These are phyloP conservation scores for Ettlia oleoabundans DNA, from an alignment of 139 green algal genomes.

Conservation along the genomic window DNA sequence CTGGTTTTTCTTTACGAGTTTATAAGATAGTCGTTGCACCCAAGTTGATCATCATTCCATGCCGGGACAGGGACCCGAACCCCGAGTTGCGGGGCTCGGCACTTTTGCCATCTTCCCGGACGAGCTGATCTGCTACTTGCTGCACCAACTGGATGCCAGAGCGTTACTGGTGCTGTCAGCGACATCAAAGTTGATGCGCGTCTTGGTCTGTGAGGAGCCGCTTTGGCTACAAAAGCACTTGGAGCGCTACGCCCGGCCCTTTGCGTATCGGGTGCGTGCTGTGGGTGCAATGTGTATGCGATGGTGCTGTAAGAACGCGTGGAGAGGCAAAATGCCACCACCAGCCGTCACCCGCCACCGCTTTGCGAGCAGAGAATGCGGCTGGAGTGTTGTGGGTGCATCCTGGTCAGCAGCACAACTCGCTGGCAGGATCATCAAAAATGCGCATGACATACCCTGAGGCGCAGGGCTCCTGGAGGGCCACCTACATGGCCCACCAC, in stretches of 20 bases:
- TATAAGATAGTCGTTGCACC: too few relatives aligned
- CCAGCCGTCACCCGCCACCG: too few relatives aligned
- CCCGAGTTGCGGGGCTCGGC: not conserved
- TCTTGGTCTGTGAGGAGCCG: constrained; percentile 21
- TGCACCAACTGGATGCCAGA: not conserved
- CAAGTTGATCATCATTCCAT: not conserved
- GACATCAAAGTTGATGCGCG: constrained; percentile 17
- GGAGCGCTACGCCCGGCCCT: not conserved
- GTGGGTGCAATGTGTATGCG: too few relatives aligned
- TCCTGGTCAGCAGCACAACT: too few relatives aligned
- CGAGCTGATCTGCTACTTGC: constrained; percentile 13
- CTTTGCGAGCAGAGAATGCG: too few relatives aligned
- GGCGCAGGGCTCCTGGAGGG: constrained; percentile 32
- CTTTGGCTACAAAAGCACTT: constrained; percentile 28
- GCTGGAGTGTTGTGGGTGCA: too few relatives aligned
- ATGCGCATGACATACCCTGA: too few relatives aligned
- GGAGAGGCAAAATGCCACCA: too few relatives aligned
- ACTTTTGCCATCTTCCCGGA: not conserved
- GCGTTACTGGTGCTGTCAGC: not conserved
- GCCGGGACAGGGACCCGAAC: not conserved
- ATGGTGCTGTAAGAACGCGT: too few relatives aligned
- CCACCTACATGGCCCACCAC: constrained; percentile 19
- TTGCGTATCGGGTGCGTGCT: constrained; percentile 13
- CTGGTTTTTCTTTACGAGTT: too few relatives aligned
- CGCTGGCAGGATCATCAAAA: too few relatives aligned